Evolutionary conservation across 2,329 filamentous ascomycete species (phyloP).

Genomic region (Colletotrichum sp.): DNA sequence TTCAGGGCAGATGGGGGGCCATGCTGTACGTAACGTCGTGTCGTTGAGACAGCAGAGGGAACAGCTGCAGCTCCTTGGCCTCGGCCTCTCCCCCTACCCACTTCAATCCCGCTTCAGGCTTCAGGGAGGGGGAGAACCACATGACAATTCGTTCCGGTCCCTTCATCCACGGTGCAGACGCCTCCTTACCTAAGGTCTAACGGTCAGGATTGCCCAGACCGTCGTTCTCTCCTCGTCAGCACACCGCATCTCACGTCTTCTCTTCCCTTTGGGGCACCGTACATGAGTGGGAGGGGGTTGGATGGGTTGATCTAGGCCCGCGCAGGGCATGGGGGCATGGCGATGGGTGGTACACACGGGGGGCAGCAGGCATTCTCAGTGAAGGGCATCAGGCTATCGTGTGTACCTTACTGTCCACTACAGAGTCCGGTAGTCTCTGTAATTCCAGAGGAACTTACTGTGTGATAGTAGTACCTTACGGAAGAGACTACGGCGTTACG

Average conservation of each 20-base stretch:
- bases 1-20: not conserved
- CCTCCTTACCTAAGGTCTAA: not conserved
- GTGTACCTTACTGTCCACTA: not conserved
- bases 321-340: not conserved
- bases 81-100: not conserved
- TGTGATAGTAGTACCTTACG: not conserved
- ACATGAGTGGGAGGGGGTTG: not conserved
- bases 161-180: not conserved
- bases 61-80: not conserved
- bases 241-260: not conserved
- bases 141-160: not conserved
- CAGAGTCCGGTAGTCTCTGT: not conserved
- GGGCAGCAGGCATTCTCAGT: not conserved
- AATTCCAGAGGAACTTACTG: not conserved
- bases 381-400: not conserved
- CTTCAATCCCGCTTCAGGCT: not conserved
- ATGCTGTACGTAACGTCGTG: not conserved
- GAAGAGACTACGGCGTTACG: not conserved
- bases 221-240: not conserved
- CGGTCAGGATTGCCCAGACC: not conserved
- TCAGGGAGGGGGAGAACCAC: not conserved
- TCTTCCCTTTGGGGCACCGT: not conserved
- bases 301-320: not conserved
- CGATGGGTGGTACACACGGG: not conserved
- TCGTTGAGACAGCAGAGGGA: not conserved